phyloP scores from a whole-genome alignment of 2,329 filamentous ascomycete genomes.

The Fusarium anguioides region DNA sequence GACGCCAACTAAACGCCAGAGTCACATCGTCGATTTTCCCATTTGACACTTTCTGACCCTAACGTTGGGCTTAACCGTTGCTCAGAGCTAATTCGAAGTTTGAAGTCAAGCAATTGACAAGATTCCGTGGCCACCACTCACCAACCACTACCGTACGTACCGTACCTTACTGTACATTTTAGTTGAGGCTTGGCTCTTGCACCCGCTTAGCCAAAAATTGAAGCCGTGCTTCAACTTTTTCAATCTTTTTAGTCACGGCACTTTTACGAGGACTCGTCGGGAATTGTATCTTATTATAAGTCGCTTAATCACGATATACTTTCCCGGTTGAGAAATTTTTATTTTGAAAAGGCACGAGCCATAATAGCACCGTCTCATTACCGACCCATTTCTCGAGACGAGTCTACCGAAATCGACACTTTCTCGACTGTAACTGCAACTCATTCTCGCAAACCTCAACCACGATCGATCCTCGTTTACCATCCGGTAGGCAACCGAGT shows the following conservation, averaged over 20 bases:
- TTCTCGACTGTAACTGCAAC: not conserved
- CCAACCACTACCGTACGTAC: not conserved
- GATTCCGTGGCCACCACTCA: too few species aligned
- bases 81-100: slow-evolving; percentile 5
- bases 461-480: slow-evolving; percentile 20
- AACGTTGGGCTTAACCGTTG: slow-evolving; percentile 9
- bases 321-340: not conserved
- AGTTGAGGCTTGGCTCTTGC: slow-evolving; percentile 21
- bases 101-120: not conserved
- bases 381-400: not conserved
- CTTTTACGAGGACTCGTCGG: slow-evolving; percentile 9
- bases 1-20: slow-evolving; percentile 20
- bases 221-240: slow-evolving; percentile 14
- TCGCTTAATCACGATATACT: slow-evolving; percentile 11
- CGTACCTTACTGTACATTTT: slow-evolving; percentile 9
- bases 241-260: slow-evolving; percentile 17
- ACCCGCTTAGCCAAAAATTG: slow-evolving; percentile 13
- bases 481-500: slow-evolving; percentile 7
- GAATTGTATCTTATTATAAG: not conserved
- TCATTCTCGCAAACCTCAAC: not conserved
- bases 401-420: not conserved
- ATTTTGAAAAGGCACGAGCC: slow-evolving; percentile 11
- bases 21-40: slow-evolving; percentile 6
- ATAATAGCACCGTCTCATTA: slow-evolving; percentile 1
- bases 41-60: not conserved